These are phyloP conservation scores for Hyaloscypha finlandica DNA, from an alignment of 495 filamentous ascomycete species.

Conservation along the genomic window DNA sequence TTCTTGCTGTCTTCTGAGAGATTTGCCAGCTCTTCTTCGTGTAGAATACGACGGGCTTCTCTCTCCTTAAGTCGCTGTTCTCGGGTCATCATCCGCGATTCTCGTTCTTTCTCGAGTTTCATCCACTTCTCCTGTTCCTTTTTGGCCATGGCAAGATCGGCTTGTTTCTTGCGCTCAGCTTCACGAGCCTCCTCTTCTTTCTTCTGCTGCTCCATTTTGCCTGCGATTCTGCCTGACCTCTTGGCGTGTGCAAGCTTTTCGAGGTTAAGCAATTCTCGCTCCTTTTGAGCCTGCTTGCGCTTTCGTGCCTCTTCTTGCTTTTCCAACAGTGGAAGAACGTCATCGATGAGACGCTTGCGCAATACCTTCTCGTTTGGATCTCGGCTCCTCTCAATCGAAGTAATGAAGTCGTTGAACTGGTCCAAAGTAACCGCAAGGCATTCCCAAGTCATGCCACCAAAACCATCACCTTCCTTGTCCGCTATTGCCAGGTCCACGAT, in stretches of 20 bases:
- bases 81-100: conserved; percentile 79
- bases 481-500: conserved; percentile 40
- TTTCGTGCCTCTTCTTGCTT: conserved; percentile 76
- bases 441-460: conserved; percentile 83
- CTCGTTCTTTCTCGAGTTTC: conserved; percentile 71
- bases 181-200: conserved; percentile 69
- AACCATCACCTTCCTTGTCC: conserved; percentile 53
- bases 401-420: conserved; percentile 75
- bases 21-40: conserved; percentile 79
- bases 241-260: conserved; percentile 91
- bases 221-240: conserved; percentile 82
- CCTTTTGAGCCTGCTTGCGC: conserved; percentile 65
- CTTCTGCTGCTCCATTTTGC: conserved; percentile 76
- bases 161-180: conserved; percentile 68
- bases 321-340: conserved; percentile 81
- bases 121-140: conserved; percentile 68
- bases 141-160: conserved; percentile 63
- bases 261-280: conserved; percentile 78
- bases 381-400: conserved; percentile 67
- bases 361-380: conserved; percentile 82
- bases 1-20: conserved; percentile 77
- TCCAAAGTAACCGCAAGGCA: conserved; percentile 79
- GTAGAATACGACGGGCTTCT: conserved; percentile 73
- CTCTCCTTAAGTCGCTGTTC: conserved; percentile 83
- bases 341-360: conserved; percentile 64